Conservation (phyloP, 225 moss, liverwort and hornwort genomes). For the Takakia lepidozioides region DNA sequence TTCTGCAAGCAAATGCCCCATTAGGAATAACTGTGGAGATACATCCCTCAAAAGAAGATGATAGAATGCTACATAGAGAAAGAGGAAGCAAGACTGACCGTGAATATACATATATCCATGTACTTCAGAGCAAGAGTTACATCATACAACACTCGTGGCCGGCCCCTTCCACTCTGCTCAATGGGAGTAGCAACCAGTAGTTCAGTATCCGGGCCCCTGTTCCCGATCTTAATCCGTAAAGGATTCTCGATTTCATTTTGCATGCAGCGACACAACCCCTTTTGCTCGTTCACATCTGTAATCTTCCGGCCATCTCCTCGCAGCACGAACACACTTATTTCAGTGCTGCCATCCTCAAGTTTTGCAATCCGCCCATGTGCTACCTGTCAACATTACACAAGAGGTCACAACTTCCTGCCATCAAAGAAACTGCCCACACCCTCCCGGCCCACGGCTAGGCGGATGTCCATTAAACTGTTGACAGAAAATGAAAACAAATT, state of each 20-base stretch:
- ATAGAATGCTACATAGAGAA: too few species aligned
- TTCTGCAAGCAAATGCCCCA: too few species aligned
- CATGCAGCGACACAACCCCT: background rate
- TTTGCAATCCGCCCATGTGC: conserved; percentile 57
- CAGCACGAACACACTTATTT: conserved; percentile 2
- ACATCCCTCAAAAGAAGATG: background rate
- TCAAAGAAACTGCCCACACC: background rate
- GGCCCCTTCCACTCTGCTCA: conserved; percentile 4
- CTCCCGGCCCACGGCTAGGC: too few species aligned
- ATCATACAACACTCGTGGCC: conserved; percentile 3
- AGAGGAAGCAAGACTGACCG: background rate
- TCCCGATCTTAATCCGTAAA: background rate
- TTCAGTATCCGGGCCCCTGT: conserved; percentile 4
- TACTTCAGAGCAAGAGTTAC: conserved; percentile 5
- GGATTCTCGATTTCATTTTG: background rate
- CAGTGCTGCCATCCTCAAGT: conserved; percentile 9
- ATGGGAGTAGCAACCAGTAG: conserved; percentile 7
- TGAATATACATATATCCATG: conserved; percentile 7
- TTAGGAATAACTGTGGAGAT: too few species aligned
- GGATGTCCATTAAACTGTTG: too few species aligned
- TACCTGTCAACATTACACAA: conserved; percentile 17
- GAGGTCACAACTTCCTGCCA: background rate
- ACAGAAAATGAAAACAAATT: too few species aligned
- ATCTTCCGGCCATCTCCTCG: conserved; percentile 6
- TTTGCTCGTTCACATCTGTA: conserved; percentile 1